Evolutionary conservation across 2,329 filamentous ascomycete genomes (phyloP).

Genomic region (Teratosphaeria gauchensis): DNA sequence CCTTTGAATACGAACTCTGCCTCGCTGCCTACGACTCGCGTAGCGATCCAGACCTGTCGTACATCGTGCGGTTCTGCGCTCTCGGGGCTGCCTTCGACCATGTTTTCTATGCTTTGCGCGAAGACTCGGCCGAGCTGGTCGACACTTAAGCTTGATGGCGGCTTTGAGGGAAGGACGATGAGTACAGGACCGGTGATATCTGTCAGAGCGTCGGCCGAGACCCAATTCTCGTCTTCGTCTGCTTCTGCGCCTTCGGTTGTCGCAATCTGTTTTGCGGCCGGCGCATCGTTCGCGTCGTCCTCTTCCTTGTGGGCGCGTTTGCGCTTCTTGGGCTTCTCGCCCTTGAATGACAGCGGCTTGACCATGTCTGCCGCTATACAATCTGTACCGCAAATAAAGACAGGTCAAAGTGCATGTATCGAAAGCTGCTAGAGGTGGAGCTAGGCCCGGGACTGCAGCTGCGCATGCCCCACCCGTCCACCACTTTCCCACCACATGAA

Average conservation of each 20-base stretch:
- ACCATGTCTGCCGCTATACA: conserved; percentile 48
- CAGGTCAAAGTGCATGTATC: no score
- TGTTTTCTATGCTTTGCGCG: conserved; percentile 70
- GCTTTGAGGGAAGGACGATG: conserved; percentile 68
- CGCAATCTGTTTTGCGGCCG: conserved; percentile 26
- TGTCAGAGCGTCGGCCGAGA: conserved; percentile 62
- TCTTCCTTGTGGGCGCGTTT: conserved; percentile 57
- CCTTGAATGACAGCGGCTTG: conserved; percentile 89
- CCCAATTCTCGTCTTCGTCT: conserved; percentile 78
- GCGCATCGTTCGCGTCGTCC: conserved; percentile 25
- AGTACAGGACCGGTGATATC: conserved; percentile 78
- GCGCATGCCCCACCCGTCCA: no score
- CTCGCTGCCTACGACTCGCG: conserved; percentile 71
- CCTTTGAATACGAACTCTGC: conserved; percentile 71
- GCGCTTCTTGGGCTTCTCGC: conserved; percentile 85
- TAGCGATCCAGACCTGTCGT: conserved; percentile 89
- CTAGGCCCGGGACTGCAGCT: no score
- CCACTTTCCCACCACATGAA: no score
- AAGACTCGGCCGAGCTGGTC: conserved; percentile 85
- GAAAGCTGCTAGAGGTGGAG: no score
- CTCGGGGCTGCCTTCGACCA: conserved; percentile 69
- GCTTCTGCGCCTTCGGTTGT: conserved; percentile 32
- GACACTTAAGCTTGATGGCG: conserved; percentile 67
- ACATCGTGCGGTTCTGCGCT: conserved; percentile 94
- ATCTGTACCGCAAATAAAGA: no score